Evolutionary conservation across 169 alveolate species (phyloP), one percentile per base, ranked within the genome.

Genomic region (Plasmodium cynomolgi): DNA sequence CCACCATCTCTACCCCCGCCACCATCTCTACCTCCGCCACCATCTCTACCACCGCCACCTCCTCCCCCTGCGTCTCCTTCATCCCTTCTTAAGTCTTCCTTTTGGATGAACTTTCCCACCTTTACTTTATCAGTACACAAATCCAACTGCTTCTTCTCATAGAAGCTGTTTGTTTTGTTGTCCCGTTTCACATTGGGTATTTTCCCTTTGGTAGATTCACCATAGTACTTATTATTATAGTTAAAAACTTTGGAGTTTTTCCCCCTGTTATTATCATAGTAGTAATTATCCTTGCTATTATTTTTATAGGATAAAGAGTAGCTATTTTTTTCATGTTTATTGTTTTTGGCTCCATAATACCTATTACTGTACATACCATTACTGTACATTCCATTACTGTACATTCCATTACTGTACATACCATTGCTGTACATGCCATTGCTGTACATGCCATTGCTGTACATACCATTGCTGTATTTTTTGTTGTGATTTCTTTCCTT

Each of bases 211-310:
- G 26, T 6, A 20, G 47, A 0, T 26, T 84, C 92, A 11, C 20
- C 47, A 84, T 84, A 71, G 33, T 71, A 73, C 33, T 84, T 84
- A 84, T 71, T 56, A 84, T 41, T 56, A 72, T 84, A 84, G 23
- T 41, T 71, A 5, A 71, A 34, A 20, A 41, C 41, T 17, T 84
- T 71, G 23, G 74, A 47, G 6, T 54, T 33, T 84, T 84, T 62
- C 15, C 26, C 33, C 8, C 92, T 33, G 50, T 41, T 84, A 62
- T 37, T 37, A 11, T 84, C 68, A 15, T 84, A 56, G 77, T 84
- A 71, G 31, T 74, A 74, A 74, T 13, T 68, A 75, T 77, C 74
- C 81, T 50, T 74, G 33, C 79, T 84, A 85, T 75, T 74, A 50
- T 85, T 85, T 75, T 85, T 85, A 68, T 85, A 75, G 23, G 93